Conservation (phyloP, 2,329 filamentous ascomycete genomes). For the Chaetomiaceae sp. region DNA sequence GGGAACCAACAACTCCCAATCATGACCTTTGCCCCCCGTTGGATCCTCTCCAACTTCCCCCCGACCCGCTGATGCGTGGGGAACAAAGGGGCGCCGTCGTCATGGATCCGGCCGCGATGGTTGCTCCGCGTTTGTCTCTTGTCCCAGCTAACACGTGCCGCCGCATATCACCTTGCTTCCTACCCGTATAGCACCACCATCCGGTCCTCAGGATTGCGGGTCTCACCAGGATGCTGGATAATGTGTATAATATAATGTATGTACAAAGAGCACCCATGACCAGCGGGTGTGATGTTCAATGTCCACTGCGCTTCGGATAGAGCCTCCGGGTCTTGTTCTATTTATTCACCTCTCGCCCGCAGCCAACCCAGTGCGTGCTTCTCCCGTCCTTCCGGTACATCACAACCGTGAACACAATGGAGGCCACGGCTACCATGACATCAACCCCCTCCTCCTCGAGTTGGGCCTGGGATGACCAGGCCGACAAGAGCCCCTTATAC, state of each 20-base stretch:
- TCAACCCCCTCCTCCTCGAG: slow-evolving; percentile 2
- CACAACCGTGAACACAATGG: not conserved
- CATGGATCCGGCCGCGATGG: slow-evolving; percentile 12
- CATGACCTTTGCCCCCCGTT: not conserved
- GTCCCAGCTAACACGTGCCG: slow-evolving; percentile 1
- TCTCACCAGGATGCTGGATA: slow-evolving; percentile 15
- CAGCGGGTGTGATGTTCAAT: slow-evolving; percentile 7
- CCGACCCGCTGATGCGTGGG: slow-evolving; percentile 10
- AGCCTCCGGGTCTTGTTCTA: not conserved
- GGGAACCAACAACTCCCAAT: slow-evolving; percentile 15
- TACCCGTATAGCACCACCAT: slow-evolving; percentile 1
- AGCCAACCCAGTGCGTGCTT: not conserved
- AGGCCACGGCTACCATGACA: slow-evolving; percentile 11
- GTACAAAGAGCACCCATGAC: slow-evolving; percentile 9
- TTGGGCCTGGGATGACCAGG: slow-evolving; percentile 11
- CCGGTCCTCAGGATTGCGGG: slow-evolving; percentile 6
- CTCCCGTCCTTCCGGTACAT: not conserved
- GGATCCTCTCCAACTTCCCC: slow-evolving; percentile 9
- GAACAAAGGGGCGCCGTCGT: slow-evolving; percentile 10
- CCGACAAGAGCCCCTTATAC: not conserved
- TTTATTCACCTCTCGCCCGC: not conserved
- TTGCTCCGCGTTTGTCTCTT: not conserved
- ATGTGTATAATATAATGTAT: not conserved
- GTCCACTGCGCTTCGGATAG: not conserved
- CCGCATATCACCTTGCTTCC: slow-evolving; percentile 10